Conservation (phyloP, 106 monocot genomes). For the Dioscorea dumetorum region DNA sequence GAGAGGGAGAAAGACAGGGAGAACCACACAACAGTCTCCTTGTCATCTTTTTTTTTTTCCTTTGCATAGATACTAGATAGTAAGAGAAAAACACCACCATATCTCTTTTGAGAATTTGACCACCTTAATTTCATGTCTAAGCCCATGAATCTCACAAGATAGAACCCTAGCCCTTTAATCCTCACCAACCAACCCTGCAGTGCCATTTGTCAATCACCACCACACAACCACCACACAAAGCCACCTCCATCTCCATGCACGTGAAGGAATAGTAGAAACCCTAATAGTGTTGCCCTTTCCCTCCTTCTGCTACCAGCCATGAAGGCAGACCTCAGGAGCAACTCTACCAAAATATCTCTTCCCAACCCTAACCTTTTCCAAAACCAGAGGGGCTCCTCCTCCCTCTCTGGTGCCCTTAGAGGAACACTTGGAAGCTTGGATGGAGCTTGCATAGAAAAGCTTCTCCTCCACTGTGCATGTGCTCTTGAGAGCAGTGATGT, state of each 20-base stretch:
- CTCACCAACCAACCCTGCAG: background rate
- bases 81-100: background rate
- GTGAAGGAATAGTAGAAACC: background rate
- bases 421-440: slow-evolving; percentile 22
- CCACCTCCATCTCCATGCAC: slow-evolving; percentile 5
- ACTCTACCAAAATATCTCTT: background rate
- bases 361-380: slow-evolving; percentile 3
- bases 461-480: slow-evolving; percentile 54
- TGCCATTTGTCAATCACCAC: background rate
- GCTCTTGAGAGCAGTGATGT: slow-evolving; percentile 50
- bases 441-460: slow-evolving; percentile 49
- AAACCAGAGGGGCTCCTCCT: background rate
- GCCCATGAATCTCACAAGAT: background rate
- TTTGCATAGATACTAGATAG: background rate
- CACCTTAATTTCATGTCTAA: background rate
- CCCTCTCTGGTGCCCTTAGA: background rate
- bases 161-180: background rate
- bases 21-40: background rate
- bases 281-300: background rate
- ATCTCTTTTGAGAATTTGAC: background rate
- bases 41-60: background rate
- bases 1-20: no score
- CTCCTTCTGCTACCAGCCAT: background rate
- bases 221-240: background rate
- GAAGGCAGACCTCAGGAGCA: slow-evolving; percentile 5